These are phyloP conservation scores for Trametes hirsuta DNA, from an alignment of 1,284 basidiomycete species.

Conservation along the genomic window DNA sequence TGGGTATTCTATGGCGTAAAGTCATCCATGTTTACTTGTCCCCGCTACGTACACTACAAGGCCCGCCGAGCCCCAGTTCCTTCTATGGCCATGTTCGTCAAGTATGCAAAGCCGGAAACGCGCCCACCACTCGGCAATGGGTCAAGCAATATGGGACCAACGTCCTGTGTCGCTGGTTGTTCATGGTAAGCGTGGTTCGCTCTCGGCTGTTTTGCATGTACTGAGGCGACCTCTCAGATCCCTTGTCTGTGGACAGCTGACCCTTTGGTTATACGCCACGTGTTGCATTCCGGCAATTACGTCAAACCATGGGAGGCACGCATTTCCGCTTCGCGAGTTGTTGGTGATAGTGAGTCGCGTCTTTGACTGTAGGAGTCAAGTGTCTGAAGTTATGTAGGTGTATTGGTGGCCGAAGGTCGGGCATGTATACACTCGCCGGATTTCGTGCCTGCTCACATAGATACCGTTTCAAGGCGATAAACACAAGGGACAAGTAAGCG, in stretches of 20 bases:
- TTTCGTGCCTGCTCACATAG: background rate
- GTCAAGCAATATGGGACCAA: background rate
- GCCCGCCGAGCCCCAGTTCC: background rate
- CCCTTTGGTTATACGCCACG: background rate
- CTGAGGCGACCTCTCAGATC: background rate
- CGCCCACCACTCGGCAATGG: background rate
- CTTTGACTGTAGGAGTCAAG: background rate
- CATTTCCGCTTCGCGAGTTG: background rate
- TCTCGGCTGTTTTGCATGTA: background rate
- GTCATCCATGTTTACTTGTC: background rate
- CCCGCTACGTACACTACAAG: background rate
- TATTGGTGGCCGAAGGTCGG: conserved; percentile 15
- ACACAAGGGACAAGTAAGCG: conserved; percentile 11
- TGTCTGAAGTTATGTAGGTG: background rate
- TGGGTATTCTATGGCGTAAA: background rate
- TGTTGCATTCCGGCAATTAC: conserved; percentile 5
- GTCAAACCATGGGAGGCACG: conserved; percentile 11
- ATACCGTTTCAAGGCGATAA: background rate
- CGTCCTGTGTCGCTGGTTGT: conserved; percentile 1
- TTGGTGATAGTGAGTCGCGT: conserved; percentile 1
- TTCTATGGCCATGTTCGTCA: conserved; percentile 9
- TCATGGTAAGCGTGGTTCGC: background rate
- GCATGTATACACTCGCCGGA: background rate
- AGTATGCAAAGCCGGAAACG: background rate
- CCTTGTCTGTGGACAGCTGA: conserved; percentile 10